Evolutionary conservation across 768 basidiomycete species (phyloP).

Genomic region (Lyophyllum shimeji): DNA sequence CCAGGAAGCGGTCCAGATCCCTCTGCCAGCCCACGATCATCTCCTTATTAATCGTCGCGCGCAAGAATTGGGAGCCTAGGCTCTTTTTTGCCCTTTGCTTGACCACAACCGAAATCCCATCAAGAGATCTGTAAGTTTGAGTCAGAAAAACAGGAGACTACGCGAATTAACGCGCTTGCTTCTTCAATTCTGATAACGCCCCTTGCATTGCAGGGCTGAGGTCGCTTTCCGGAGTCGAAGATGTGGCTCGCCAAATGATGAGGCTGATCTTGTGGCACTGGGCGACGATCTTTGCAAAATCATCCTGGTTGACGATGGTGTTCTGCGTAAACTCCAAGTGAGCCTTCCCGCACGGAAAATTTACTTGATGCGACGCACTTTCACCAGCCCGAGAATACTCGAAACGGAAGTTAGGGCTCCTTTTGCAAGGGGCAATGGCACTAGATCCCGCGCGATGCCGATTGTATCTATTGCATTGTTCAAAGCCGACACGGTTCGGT

Average conservation of each 20-base stretch:
- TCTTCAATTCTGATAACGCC: constrained; percentile 8
- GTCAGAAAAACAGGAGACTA: neutral
- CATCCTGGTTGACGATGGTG: constrained; percentile 2
- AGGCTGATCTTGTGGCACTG: constrained; percentile 14
- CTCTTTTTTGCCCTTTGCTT: constrained; percentile 4
- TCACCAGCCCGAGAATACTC: constrained; percentile 7
- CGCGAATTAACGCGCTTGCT: neutral
- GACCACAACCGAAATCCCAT: constrained; percentile 1
- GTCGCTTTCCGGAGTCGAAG: neutral
- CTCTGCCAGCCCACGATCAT: constrained; percentile 8
- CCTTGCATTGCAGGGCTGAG: neutral
- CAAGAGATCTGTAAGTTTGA: neutral
- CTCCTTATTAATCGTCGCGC: constrained; percentile 8
- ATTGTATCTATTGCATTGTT: constrained; percentile 7
- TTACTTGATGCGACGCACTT: neutral
- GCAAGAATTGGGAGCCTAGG: constrained; percentile 7
- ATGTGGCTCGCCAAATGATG: constrained; percentile 7
- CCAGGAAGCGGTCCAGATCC: constrained; percentile 4
- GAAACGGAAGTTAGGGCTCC: constrained; percentile 7
- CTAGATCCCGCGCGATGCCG: neutral
- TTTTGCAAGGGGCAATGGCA: neutral
- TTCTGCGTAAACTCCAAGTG: neutral
- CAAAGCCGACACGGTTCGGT: neutral
- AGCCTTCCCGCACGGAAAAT: neutral
- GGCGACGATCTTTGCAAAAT: constrained; percentile 10